phyloP scores from a whole-genome alignment of 2,329 filamentous ascomycete species.

The Chlorencoelia australis region DNA sequence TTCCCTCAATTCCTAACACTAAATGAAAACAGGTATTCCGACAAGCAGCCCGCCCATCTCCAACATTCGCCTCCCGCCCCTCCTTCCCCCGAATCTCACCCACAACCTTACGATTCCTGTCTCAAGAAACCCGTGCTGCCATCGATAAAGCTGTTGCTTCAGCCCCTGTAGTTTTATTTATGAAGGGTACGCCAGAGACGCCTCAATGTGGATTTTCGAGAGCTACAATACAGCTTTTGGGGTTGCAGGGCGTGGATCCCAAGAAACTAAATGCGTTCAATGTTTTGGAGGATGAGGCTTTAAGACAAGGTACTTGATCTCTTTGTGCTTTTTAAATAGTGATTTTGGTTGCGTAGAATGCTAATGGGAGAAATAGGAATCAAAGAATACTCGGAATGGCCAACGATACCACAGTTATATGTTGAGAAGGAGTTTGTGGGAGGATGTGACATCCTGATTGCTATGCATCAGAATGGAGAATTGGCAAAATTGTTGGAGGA shows the following conservation, averaged over 20 bases:
- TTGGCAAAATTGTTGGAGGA: slow-evolving; percentile 85
- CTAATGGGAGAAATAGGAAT: slow-evolving; percentile 58
- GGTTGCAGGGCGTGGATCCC: slow-evolving; percentile 89
- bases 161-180: slow-evolving; percentile 91
- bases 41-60: slow-evolving; percentile 32
- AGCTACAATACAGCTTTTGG: slow-evolving; percentile 88
- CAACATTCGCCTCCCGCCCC: slow-evolving; percentile 18
- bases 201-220: slow-evolving; percentile 96
- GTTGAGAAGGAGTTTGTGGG: slow-evolving; percentile 92
- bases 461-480: slow-evolving; percentile 94
- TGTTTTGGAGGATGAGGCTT: slow-evolving; percentile 81
- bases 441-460: slow-evolving; percentile 93
- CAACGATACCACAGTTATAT: slow-evolving; percentile 95
- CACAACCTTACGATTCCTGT: slow-evolving; percentile 53
- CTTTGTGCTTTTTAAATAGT: not conserved
- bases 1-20: slow-evolving; percentile 6
- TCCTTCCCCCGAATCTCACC: slow-evolving; percentile 21
- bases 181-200: slow-evolving; percentile 96
- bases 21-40: slow-evolving; percentile 33
- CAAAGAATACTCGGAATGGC: slow-evolving; percentile 99
- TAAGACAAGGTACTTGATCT: slow-evolving; percentile 60
- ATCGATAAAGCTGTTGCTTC: slow-evolving; percentile 86
- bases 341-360: not conserved
- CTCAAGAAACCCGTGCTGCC: slow-evolving; percentile 65
- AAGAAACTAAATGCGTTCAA: slow-evolving; percentile 97